phyloP scores from a whole-genome alignment of 164 flowering plant species.

The Aristolochia fimbriata region DNA sequence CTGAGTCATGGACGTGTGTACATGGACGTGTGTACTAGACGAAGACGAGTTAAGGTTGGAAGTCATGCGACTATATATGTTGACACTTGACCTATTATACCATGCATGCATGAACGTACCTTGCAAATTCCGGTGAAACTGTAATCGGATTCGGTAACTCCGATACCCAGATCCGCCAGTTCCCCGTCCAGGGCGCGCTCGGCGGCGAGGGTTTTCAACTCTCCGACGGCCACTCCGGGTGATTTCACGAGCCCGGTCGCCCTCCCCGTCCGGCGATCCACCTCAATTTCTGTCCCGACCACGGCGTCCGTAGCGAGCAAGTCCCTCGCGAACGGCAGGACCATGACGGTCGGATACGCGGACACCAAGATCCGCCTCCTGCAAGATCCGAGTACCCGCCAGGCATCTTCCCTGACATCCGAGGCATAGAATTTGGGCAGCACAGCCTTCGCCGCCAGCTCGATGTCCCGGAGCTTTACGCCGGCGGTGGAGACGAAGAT shows the following conservation, averaged over 20 bases:
- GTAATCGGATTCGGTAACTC: slow-evolving; percentile 70
- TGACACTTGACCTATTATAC: no score
- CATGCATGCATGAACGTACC: slow-evolving; percentile 23
- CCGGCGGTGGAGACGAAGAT: slow-evolving; percentile 71
- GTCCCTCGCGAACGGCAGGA: slow-evolving; percentile 75
- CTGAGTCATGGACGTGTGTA: no score
- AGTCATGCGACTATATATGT: not conserved
- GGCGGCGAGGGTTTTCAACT: slow-evolving; percentile 46
- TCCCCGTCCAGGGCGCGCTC: slow-evolving; percentile 68
- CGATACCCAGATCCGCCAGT: slow-evolving; percentile 69
- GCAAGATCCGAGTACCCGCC: slow-evolving; percentile 53
- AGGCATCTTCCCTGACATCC: slow-evolving; percentile 73
- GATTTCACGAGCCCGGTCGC: slow-evolving; percentile 77
- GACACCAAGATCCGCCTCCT: slow-evolving; percentile 65
- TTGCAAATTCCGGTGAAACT: slow-evolving; percentile 88
- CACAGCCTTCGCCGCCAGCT: slow-evolving; percentile 77
- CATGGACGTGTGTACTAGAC: no score
- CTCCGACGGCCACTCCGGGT: slow-evolving; percentile 67
- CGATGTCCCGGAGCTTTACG: slow-evolving; percentile 69
- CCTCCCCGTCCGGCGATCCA: slow-evolving; percentile 59
- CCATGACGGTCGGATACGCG: slow-evolving; percentile 84
- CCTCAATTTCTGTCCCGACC: slow-evolving; percentile 86
- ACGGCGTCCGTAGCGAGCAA: slow-evolving; percentile 80
- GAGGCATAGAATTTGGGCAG: slow-evolving; percentile 61
- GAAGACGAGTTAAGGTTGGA: not conserved